Conservation (phyloP, 306 rosid genomes). For the Comarum palustre region DNA sequence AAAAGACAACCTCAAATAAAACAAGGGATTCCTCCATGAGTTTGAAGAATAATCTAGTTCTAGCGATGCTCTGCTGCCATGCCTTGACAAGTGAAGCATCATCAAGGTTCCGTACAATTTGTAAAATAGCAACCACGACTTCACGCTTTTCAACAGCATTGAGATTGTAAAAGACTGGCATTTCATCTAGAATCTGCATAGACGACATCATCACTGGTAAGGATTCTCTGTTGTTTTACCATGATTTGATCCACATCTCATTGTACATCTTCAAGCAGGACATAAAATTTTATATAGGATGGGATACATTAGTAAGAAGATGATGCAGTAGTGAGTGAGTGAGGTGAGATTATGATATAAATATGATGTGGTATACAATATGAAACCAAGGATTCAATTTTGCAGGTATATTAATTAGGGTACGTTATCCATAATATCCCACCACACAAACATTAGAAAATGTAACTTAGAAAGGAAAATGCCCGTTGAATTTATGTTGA, state of each 20-base stretch:
- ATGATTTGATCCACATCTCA: neutral
- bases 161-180: constrained; percentile 96
- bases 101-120: constrained; percentile 94
- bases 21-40: constrained; percentile 90
- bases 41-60: constrained; percentile 96
- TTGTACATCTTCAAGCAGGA: neutral
- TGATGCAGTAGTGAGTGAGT: neutral
- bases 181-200: constrained; percentile 89
- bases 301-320: neutral
- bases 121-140: constrained; percentile 75
- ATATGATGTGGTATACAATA: neutral
- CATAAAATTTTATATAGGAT: neutral
- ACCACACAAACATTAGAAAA: too few relatives aligned
- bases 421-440: neutral
- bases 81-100: constrained; percentile 88
- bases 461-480: neutral
- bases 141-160: constrained; percentile 91
- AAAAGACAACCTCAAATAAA: constrained; percentile 71
- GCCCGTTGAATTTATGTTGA: neutral
- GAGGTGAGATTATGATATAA: neutral
- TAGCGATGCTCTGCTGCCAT: constrained; percentile 94
- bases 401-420: neutral
- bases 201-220: constrained; percentile 22
- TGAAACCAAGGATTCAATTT: neutral
- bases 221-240: neutral